phyloP scores from a whole-genome alignment of 768 basidiomycete genomes.

The Trametes sanguinea region DNA sequence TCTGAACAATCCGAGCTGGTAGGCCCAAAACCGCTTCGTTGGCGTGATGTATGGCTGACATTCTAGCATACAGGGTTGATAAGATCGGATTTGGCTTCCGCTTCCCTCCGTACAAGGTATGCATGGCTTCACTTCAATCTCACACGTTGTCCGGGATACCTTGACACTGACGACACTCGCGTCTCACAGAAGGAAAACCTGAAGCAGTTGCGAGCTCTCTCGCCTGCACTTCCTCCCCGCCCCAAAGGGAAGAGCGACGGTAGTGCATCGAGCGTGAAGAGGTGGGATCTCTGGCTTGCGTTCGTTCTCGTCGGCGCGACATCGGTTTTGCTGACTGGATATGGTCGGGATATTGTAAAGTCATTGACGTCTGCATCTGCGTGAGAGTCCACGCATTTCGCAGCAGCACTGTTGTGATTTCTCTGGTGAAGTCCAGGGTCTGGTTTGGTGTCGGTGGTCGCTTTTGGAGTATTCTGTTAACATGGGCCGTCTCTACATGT shows the following conservation, averaged over 20 bases:
- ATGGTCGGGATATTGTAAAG: too few species aligned
- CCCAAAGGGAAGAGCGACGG: not conserved
- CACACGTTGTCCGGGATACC: not conserved
- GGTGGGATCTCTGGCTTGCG: conserved; percentile 21
- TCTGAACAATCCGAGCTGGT: conserved; percentile 42
- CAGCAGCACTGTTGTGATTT: too few species aligned
- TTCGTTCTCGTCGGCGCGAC: conserved; percentile 18
- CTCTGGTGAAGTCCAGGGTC: too few species aligned
- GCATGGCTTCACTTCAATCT: not conserved
- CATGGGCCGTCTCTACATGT: too few species aligned
- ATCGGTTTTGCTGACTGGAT: conserved; percentile 11
- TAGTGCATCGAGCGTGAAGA: conserved; percentile 1
- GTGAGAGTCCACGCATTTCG: too few species aligned
- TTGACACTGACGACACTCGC: not conserved
- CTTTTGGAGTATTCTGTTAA: too few species aligned
- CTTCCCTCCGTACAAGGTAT: conserved; percentile 21
- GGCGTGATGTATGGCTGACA: not conserved
- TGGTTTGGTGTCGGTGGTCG: too few species aligned
- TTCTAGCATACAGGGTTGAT: conserved; percentile 4
- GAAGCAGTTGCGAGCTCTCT: not conserved
- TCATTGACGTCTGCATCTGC: too few species aligned
- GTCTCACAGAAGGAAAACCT: not conserved
- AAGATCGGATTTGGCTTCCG: conserved; percentile 12
- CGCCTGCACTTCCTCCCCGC: not conserved
- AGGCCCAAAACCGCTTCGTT: not conserved